These are phyloP conservation scores for Mentha longifolia DNA, from an alignment of 257 asterid genomes.

Conservation along the genomic window DNA sequence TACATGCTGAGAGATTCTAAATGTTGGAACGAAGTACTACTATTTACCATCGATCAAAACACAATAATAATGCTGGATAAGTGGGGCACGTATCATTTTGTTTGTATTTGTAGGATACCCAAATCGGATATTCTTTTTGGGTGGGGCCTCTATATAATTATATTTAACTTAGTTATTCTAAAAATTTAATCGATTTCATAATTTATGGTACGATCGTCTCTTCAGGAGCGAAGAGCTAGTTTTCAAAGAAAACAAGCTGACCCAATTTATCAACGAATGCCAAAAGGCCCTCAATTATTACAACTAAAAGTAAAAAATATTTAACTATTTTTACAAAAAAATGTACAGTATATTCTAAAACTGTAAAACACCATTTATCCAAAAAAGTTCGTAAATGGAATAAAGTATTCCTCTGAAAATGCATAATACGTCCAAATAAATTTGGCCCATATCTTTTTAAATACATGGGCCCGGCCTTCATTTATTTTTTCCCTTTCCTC, in stretches of 20 bases:
- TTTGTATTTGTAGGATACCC: slow-evolving; percentile 1
- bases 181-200: background rate
- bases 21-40: too few relatives aligned
- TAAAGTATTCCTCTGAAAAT: background rate
- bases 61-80: slow-evolving; percentile 20
- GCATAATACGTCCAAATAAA: background rate
- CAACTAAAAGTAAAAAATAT: too few relatives aligned
- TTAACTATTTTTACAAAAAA: background rate
- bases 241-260: too few relatives aligned
- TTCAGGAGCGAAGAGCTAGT: background rate
- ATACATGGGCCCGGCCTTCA: too few relatives aligned
- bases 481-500: background rate
- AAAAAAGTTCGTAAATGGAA: background rate
- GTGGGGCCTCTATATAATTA: background rate
- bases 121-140: slow-evolving; percentile 16
- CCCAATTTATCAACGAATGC: too few relatives aligned
- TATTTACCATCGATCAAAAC: too few relatives aligned
- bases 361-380: too few relatives aligned
- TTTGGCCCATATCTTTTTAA: background rate
- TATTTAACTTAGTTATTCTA: too few relatives aligned
- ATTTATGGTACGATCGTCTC: background rate
- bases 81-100: slow-evolving; percentile 25
- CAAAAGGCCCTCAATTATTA: too few relatives aligned
- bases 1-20: too few relatives aligned
- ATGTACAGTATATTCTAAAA: too few relatives aligned